Evolutionary conservation across 495 filamentous ascomycete genomes (phyloP).

Genomic region (Neurospora sublineolata): DNA sequence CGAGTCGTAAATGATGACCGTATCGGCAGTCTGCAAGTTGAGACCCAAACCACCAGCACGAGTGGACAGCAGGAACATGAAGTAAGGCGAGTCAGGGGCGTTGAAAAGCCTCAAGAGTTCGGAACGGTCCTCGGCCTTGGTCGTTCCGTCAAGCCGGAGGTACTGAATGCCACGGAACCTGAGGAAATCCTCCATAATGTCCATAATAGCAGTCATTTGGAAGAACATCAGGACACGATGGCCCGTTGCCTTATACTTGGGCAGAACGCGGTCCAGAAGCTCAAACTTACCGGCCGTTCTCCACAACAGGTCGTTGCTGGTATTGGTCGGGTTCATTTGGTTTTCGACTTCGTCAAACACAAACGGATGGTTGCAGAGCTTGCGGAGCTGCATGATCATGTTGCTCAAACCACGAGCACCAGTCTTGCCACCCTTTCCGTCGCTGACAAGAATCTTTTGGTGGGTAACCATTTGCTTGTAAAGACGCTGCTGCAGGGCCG

Average conservation of each 20-base stretch:
- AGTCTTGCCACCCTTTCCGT: constrained; percentile 91
- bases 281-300: constrained; percentile 96
- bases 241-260: constrained; percentile 78
- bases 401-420: constrained; percentile 93
- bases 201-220: constrained; percentile 99
- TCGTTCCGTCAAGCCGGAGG: constrained; percentile 87
- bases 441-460: constrained; percentile 86
- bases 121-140: constrained; percentile 94
- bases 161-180: constrained; percentile 72
- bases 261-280: constrained; percentile 79
- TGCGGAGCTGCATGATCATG: constrained; percentile 99
- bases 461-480: constrained; percentile 95
- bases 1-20: constrained; percentile 98
- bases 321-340: constrained; percentile 83
- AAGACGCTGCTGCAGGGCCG: constrained; percentile 79
- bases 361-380: constrained; percentile 98
- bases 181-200: constrained; percentile 99
- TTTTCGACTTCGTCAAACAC: constrained; percentile 97
- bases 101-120: constrained; percentile 84
- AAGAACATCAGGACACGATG: constrained; percentile 99
- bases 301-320: constrained; percentile 89
- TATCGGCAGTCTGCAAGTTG: constrained; percentile 94
- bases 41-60: constrained; percentile 95
- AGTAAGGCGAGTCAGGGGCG: constrained; percentile 77
- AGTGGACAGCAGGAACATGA: constrained; percentile 97